Percentiles rank a stretch among this genome's conserved stretches.
phyloP scores from a whole-genome alignment of 306 rosid species.

The Malus orientalis region DNA sequence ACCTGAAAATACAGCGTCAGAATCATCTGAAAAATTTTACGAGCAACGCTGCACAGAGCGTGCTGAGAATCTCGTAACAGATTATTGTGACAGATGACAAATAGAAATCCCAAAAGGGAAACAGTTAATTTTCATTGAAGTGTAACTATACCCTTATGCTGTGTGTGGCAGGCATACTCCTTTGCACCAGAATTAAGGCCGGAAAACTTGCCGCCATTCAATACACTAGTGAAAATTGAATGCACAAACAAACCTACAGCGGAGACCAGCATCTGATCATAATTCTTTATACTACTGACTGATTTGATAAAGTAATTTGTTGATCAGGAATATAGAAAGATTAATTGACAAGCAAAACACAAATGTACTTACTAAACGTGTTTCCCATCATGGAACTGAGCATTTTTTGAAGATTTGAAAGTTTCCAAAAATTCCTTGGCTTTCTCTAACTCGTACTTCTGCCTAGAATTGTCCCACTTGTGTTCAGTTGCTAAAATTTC shows the following conservation, averaged over 20 bases:
- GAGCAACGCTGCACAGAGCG: background rate
- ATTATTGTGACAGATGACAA: background rate
- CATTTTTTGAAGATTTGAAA: slow-evolving; percentile 84
- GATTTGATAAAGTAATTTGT: background rate
- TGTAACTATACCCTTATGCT: background rate
- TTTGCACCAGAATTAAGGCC: background rate
- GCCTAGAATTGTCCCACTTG: slow-evolving; percentile 74
- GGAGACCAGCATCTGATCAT: background rate
- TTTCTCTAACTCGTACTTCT: slow-evolving; percentile 61
- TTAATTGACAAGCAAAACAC: background rate
- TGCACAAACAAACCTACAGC: background rate
- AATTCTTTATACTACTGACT: background rate
- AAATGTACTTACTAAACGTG: slow-evolving; percentile 45
- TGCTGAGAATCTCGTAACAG: background rate
- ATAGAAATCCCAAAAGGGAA: background rate
- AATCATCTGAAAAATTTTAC: background rate
- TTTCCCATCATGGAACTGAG: slow-evolving; percentile 83
- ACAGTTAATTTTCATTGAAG: background rate
- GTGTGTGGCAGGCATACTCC: slow-evolving; percentile 1
- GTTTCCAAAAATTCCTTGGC: slow-evolving; percentile 65
- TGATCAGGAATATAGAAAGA: background rate
- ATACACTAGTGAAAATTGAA: background rate
- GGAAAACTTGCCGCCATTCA: background rate
- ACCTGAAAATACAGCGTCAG: background rate
- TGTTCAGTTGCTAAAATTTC: slow-evolving; percentile 79